Conservation (phyloP, 192 early-diverging fungal genomes). For the Backusella australiensis region DNA sequence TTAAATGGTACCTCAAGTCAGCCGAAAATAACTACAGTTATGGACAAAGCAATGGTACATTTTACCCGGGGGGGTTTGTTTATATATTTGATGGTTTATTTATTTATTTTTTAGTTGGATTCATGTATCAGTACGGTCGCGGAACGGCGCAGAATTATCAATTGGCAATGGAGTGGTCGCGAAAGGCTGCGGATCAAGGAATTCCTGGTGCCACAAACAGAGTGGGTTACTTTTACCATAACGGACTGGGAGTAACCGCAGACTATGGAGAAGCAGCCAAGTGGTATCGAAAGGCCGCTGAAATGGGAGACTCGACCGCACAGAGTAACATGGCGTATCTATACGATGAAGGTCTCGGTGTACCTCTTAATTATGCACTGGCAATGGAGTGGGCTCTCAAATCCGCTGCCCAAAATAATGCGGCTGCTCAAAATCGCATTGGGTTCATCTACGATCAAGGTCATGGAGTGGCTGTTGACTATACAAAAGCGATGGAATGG, state of each 20-base stretch:
- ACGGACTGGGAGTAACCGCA: constrained; percentile 50
- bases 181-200: constrained; percentile 43
- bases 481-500: constrained; percentile 58
- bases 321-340: constrained; percentile 69
- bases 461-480: constrained; percentile 28
- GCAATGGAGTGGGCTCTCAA: background rate
- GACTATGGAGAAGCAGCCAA: constrained; percentile 47
- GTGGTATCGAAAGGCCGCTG: constrained; percentile 54
- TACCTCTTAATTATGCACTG: constrained; percentile 13
- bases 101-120: constrained; percentile 41
- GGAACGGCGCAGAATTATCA: constrained; percentile 30
- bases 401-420: constrained; percentile 50
- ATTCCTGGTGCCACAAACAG: constrained; percentile 55
- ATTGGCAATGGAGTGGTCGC: constrained; percentile 47
- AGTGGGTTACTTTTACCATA: constrained; percentile 56
- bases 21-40: constrained; percentile 70
- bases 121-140: constrained; percentile 71
- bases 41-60: constrained; percentile 69
- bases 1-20: constrained; percentile 62
- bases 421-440: constrained; percentile 44
- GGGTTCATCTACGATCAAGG: background rate
- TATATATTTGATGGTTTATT: too few relatives aligned
- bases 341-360: constrained; percentile 77
- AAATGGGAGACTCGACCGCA: constrained; percentile 50
- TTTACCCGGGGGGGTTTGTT: too few relatives aligned